Evolutionary conservation across 805 yeast species (phyloP).

Genomic region (Pichia rugopelliculosa): DNA sequence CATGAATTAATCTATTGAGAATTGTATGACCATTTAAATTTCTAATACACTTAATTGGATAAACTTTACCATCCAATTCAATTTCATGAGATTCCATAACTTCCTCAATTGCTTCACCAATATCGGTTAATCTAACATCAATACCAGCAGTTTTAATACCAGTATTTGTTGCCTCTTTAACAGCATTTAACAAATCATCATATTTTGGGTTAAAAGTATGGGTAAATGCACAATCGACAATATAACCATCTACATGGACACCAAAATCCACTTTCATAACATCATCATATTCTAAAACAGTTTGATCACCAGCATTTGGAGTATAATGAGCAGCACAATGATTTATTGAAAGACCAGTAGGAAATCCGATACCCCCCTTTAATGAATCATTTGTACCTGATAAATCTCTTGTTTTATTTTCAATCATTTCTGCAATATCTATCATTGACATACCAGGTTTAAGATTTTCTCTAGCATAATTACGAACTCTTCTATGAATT

Average conservation of each 20-base stretch:
- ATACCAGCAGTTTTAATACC: slow-evolving; percentile 92
- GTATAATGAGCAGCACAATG: slow-evolving; percentile 97
- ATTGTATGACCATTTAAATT: slow-evolving; percentile 95
- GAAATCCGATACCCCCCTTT: slow-evolving; percentile 91
- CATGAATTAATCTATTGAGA: slow-evolving; percentile 77
- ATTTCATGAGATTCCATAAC: slow-evolving; percentile 96
- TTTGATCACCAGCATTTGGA: slow-evolving; percentile 90
- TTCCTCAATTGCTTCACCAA: slow-evolving; percentile 94
- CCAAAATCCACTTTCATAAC: slow-evolving; percentile 97
- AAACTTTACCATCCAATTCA: slow-evolving; percentile 78
- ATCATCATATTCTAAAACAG: slow-evolving; percentile 75
- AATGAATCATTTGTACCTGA: slow-evolving; percentile 52
- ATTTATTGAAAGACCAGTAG: slow-evolving; percentile 93
- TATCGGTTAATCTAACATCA: slow-evolving; percentile 89
- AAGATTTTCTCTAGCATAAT: slow-evolving; percentile 62
- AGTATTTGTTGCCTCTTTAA: slow-evolving; percentile 86
- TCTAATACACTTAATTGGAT: slow-evolving; percentile 82
- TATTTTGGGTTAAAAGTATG: slow-evolving; percentile 79
- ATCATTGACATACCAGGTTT: slow-evolving; percentile 90
- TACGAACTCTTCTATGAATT: slow-evolving; percentile 85
- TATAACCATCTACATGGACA: slow-evolving; percentile 90
- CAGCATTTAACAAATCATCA: slow-evolving; percentile 76
- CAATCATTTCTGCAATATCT: slow-evolving; percentile 85
- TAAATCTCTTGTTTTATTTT: slow-evolving; percentile 70
- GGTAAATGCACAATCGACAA: slow-evolving; percentile 93